Percentiles rank a stretch among this genome's conserved stretches.
Evolutionary conservation across 331 rosid genomes (phyloP).

Genomic region (Malus hybrid): DNA sequence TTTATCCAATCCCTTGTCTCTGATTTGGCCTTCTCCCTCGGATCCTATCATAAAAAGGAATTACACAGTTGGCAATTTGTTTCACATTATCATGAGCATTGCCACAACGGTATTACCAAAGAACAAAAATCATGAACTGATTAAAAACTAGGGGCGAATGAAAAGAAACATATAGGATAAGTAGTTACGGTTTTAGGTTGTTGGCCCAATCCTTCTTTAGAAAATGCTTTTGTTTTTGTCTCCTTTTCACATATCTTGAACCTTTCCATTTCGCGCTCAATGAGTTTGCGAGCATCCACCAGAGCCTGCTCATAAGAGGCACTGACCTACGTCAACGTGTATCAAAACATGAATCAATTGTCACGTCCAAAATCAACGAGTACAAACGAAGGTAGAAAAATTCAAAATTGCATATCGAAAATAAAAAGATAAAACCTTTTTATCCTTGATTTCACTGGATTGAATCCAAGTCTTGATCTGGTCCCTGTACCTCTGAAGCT

Average conservation of each 20-base stretch:
- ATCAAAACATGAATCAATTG: conserved; percentile 23
- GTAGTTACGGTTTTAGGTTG: conserved; percentile 73
- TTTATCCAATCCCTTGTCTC: conserved; percentile 99
- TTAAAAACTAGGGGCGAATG: neutral
- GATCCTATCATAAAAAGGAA: conserved; percentile 54
- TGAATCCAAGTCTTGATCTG: conserved; percentile 98
- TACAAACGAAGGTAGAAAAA: neutral
- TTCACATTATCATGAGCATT: neutral
- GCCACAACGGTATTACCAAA: neutral
- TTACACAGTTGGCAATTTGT: neutral
- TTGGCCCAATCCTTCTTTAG: conserved; percentile 98
- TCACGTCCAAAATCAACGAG: conserved; percentile 14
- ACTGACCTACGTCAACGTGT: conserved; percentile 67
- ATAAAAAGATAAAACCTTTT: conserved; percentile 52
- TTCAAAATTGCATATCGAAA: neutral
- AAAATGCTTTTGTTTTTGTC: conserved; percentile 95
- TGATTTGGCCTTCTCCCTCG: conserved; percentile 91
- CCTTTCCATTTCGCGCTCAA: conserved; percentile 98
- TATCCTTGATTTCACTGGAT: conserved; percentile 97
- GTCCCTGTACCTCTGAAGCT: conserved; percentile 93
- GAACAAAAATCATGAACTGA: neutral
- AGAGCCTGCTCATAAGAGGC: conserved; percentile 97
- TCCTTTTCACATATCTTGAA: conserved; percentile 96
- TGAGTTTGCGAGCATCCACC: conserved; percentile 93
- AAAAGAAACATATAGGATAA: neutral